Conservation (phyloP, 805 yeast species). For the Wickerhamomyces chaumierensis region DNA sequence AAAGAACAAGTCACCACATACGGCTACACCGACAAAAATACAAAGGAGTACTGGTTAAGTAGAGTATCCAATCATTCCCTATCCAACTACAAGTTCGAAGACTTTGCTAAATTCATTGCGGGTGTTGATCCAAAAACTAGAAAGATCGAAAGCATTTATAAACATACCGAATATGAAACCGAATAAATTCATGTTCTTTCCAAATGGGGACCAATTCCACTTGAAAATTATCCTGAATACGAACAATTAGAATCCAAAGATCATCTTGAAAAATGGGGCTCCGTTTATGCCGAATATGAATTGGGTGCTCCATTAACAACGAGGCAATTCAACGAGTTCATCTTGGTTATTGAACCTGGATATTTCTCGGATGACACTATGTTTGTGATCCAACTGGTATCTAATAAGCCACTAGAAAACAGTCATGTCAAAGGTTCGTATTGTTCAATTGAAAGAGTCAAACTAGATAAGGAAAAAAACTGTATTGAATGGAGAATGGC, state of each 20-base stretch:
- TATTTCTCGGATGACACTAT: constrained; percentile 14
- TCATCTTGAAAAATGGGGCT: constrained; percentile 16
- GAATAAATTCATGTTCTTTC: constrained; percentile 24
- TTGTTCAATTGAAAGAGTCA: constrained; percentile 24
- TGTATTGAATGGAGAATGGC: constrained; percentile 26
- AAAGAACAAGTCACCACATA: constrained; percentile 22
- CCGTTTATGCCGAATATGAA: constrained; percentile 24
- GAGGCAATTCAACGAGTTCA: constrained; percentile 26
- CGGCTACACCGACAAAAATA: constrained; percentile 12
- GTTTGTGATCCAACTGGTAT: constrained; percentile 24
- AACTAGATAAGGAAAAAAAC: constrained; percentile 7
- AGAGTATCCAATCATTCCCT: constrained; percentile 19
- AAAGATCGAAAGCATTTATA: constrained; percentile 15
- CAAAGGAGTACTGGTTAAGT: constrained; percentile 24
- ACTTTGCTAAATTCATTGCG: constrained; percentile 18
- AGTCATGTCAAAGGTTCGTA: constrained; percentile 23
- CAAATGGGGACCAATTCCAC: constrained; percentile 14
- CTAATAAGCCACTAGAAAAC: constrained; percentile 15
- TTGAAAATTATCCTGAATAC: constrained; percentile 12
- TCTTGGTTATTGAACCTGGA: constrained; percentile 19
- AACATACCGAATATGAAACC: constrained; percentile 22
- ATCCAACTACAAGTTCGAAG: constrained; percentile 15
- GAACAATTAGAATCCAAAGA: constrained; percentile 1
- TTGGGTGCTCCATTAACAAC: constrained; percentile 25
- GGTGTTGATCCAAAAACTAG: constrained; percentile 17